Base-by-base conservation (phyloP, 495 filamentous ascomycete species). In the Penicillium crystallinum region DNA sequence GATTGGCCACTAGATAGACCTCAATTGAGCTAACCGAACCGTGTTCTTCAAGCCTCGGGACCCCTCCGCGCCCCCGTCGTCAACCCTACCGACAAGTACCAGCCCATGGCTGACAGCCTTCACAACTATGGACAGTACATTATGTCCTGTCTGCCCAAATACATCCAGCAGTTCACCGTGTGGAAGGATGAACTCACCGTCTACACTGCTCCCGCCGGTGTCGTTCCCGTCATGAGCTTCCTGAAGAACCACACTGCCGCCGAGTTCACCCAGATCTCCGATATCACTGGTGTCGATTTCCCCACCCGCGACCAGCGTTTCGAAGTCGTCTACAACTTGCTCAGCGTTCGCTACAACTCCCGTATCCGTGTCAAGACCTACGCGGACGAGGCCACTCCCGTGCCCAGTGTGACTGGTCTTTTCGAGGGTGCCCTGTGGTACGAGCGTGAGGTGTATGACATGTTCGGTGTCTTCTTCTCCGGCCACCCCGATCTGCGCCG, bases 161-260 rank as follows among this genome's bases (percentile, higher is more conserved):
- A 96, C 71, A 83, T 99, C 61, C 95, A 99, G 75, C 95, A 99
- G 72, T 97, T 97, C 79, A 90, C 89, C 34, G 92, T 98, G 27
- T 97, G 92, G 95, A 99, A 99, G 77, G 93, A 99, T 67, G 95
- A 99, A 67, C 81, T 99, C 54, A 88, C 85, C 52, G 89, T 99
- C 68, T 93, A 91, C 72, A 92, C 96, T 63, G 74, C 90, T 35
- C 93, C 93, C 6, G 68, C 87, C 18, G 92, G 89, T 57, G 80
- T 97, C 57, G 78, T 95, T 53, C 93, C 95, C 35, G 85, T 95
- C 56, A 89, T 97, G 72, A 84, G 81, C 59, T 99, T 97, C 77
- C 82, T 99, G 57, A 99, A 97, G 74, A 87, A 93, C 74, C 93
- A 97, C 75, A 96, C 95, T 30, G 84, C 95, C 35, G 91, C 93